Percentiles rank a stretch among this genome's conserved stretches.
Conservation (phyloP, 2,329 filamentous ascomycete species). For the Fusarium armeniacum region DNA sequence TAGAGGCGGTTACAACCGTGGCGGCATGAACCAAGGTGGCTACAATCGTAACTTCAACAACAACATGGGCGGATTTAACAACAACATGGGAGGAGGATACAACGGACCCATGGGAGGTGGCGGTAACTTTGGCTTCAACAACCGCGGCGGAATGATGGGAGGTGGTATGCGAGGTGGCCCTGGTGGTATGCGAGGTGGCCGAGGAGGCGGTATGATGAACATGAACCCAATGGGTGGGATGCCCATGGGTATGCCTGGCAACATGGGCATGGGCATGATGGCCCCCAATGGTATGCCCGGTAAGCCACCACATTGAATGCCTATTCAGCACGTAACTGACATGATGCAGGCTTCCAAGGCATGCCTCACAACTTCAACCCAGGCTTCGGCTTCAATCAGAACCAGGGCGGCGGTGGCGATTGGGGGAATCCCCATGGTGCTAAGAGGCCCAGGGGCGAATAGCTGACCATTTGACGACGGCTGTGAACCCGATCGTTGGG, state of each 20-base stretch:
- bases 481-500: not conserved
- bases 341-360: slow-evolving; percentile 71
- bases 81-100: slow-evolving; percentile 63
- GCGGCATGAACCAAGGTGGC: slow-evolving; percentile 63
- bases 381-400: slow-evolving; percentile 73
- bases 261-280: slow-evolving; percentile 70
- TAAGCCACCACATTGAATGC: slow-evolving; percentile 41
- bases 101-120: slow-evolving; percentile 67
- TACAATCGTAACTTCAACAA: slow-evolving; percentile 62
- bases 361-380: slow-evolving; percentile 80
- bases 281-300: slow-evolving; percentile 61
- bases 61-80: slow-evolving; percentile 61
- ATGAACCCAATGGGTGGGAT: slow-evolving; percentile 63
- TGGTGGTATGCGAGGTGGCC: slow-evolving; percentile 63
- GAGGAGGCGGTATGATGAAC: slow-evolving; percentile 66
- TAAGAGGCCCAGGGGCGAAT: slow-evolving; percentile 83
- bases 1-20: slow-evolving; percentile 62
- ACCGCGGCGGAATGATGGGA: slow-evolving; percentile 62
- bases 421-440: slow-evolving; percentile 86
- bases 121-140: slow-evolving; percentile 64
- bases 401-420: slow-evolving; percentile 64
- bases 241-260: slow-evolving; percentile 71
- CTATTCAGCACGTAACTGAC: slow-evolving; percentile 40
- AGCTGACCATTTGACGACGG: slow-evolving; percentile 37
- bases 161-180: slow-evolving; percentile 63